These are phyloP conservation scores for Colletotrichum spaethianum DNA, from an alignment of 2,329 filamentous ascomycete genomes.

Conservation along the genomic window DNA sequence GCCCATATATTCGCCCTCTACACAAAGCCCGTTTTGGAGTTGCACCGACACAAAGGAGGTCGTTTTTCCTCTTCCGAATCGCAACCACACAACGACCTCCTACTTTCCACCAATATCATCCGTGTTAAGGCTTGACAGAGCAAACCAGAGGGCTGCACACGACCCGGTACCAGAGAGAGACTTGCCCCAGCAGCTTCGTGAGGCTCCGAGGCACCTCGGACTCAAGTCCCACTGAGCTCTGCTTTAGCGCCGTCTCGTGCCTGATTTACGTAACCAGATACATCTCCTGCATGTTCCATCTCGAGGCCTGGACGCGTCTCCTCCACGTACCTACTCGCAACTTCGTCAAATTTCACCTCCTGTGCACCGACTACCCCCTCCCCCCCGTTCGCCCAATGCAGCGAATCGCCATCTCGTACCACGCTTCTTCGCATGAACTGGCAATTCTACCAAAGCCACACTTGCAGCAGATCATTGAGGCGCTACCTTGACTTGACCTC, in stretches of 20 bases:
- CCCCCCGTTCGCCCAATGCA: conserved; percentile 1
- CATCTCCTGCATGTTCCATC: conserved; percentile 20
- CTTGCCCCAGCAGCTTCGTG: background rate
- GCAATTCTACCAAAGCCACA: conserved; percentile 40
- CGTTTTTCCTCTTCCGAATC: background rate
- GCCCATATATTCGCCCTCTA: background rate
- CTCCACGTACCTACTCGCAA: conserved; percentile 32
- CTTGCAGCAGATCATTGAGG: conserved; percentile 40
- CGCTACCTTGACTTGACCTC: conserved; percentile 25
- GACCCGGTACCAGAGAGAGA: background rate
- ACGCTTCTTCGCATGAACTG: conserved; percentile 35
- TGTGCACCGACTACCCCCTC: background rate
- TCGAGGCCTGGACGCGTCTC: conserved; percentile 10
- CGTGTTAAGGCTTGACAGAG: background rate
- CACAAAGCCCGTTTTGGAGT: background rate
- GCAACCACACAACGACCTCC: background rate
- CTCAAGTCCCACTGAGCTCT: conserved; percentile 11
- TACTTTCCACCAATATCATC: background rate
- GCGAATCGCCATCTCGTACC: conserved; percentile 17
- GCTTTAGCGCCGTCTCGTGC: conserved; percentile 11
- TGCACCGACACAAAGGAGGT: background rate
- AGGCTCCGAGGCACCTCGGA: conserved; percentile 28
- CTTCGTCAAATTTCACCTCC: conserved; percentile 38
- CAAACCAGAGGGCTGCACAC: background rate
- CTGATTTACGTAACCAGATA: conserved; percentile 36